Percentiles rank a stretch among this genome's conserved stretches.
phyloP scores from a whole-genome alignment of 1,284 basidiomycete genomes.

The Ustilago hordei region DNA sequence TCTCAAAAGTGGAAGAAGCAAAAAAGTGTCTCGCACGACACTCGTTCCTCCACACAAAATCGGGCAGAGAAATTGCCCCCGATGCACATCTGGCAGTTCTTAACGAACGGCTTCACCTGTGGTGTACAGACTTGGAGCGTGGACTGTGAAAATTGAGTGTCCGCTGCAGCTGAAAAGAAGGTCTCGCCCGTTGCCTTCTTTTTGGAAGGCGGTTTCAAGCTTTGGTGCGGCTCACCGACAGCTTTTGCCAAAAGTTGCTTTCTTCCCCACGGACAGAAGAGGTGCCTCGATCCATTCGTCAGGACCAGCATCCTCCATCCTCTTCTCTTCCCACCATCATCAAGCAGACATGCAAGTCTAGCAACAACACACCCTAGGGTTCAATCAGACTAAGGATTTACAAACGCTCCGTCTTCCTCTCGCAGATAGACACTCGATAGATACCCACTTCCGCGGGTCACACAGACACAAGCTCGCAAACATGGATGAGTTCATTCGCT shows the following conservation, averaged over 20 bases:
- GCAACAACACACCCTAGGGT: neutral
- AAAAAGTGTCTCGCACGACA: constrained; percentile 40
- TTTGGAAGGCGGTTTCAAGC: constrained; percentile 9
- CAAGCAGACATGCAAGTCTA: neutral
- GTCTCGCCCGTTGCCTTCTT: constrained; percentile 5
- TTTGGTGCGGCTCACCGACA: neutral
- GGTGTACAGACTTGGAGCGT: neutral
- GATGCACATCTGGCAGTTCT: neutral
- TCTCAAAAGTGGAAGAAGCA: neutral
- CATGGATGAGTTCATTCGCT: constrained; percentile 61
- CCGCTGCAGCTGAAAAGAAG: constrained; percentile 12
- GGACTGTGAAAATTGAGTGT: constrained; percentile 1
- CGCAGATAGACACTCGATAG: constrained; percentile 8
- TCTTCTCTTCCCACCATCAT: neutral
- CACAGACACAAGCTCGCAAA: constrained; percentile 1
- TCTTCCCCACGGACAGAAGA: neutral
- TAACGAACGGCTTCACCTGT: neutral
- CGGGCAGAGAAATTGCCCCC: neutral
- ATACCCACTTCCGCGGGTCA: neutral
- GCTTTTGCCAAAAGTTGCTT: neutral
- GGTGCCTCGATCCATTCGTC: constrained; percentile 3
- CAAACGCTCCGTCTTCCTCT: neutral
- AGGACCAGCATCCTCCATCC: neutral
- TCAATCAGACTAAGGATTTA: neutral
- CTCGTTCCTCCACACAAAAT: constrained; percentile 11